A percentile compares a stretch with the other conserved stretches of the same genome.
phyloP scores from a whole-genome alignment of 2,329 filamentous ascomycete genomes.

The Sporothrix phasma region DNA sequence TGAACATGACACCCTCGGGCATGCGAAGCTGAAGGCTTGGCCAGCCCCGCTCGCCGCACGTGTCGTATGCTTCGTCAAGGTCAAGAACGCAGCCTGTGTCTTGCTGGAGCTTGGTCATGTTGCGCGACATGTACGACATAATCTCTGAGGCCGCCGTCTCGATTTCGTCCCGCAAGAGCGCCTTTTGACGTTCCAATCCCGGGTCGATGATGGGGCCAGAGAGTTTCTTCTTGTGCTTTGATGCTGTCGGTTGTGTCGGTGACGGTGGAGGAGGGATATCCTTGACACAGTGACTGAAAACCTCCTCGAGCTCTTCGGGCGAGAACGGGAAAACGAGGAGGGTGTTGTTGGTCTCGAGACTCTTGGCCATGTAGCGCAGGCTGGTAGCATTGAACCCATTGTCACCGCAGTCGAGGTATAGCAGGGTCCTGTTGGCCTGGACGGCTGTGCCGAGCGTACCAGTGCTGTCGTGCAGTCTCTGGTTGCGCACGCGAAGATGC shows the following conservation, averaged over 20 bases:
- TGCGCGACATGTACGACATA: slow-evolving; percentile 21
- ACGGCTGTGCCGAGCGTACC: slow-evolving; percentile 43
- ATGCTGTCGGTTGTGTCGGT: background rate
- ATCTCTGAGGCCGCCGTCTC: slow-evolving; percentile 20
- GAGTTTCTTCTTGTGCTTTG: slow-evolving; percentile 16
- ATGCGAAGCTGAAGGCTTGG: slow-evolving; percentile 21
- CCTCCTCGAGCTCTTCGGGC: slow-evolving; percentile 22
- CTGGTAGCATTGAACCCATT: slow-evolving; percentile 46
- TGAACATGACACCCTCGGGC: slow-evolving; percentile 15
- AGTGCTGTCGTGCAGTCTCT: slow-evolving; percentile 44
- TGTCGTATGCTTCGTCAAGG: slow-evolving; percentile 21
- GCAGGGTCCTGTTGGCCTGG: slow-evolving; percentile 37
- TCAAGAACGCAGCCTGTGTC: slow-evolving; percentile 22
- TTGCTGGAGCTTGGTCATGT: slow-evolving; percentile 22
- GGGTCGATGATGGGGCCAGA: slow-evolving; percentile 11
- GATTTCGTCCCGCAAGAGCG: slow-evolving; percentile 11
- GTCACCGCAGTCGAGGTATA: slow-evolving; percentile 44
- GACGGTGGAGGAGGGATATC: slow-evolving; percentile 18
- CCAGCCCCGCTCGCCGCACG: slow-evolving; percentile 21
- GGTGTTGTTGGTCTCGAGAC: slow-evolving; percentile 33
- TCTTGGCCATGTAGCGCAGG: slow-evolving; percentile 37
- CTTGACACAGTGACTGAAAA: slow-evolving; percentile 20
- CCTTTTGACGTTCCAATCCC: slow-evolving; percentile 20
- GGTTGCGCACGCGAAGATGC: slow-evolving; percentile 46
- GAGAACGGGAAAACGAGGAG: slow-evolving; percentile 35